These are phyloP conservation scores for Craspedostauros australis DNA, from an alignment of 108 stramenopile species.

Conservation along the genomic window DNA sequence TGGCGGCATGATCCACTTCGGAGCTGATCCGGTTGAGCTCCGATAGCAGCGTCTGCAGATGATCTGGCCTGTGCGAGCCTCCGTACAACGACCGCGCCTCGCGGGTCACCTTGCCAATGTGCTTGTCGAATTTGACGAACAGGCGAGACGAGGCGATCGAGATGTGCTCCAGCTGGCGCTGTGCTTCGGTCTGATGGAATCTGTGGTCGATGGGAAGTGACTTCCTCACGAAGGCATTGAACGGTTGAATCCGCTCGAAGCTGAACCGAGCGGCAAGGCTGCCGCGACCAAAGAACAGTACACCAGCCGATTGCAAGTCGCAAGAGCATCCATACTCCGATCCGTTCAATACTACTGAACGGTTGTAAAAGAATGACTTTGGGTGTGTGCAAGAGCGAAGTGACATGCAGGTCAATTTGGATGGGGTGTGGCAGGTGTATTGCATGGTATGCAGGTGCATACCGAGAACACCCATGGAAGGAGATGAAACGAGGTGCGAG, in stretches of 20 bases:
- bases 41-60: slow-evolving; percentile 76
- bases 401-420: too few relatives aligned
- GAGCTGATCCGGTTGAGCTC: slow-evolving; percentile 72
- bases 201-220: slow-evolving; percentile 74
- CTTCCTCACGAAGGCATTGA: slow-evolving; percentile 75
- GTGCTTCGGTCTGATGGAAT: slow-evolving; percentile 61
- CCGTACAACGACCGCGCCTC: slow-evolving; percentile 74
- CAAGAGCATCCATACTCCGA: slow-evolving; percentile 63
- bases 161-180: slow-evolving; percentile 69
- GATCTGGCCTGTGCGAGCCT: slow-evolving; percentile 63
- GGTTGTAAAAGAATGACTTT: slow-evolving; percentile 88
- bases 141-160: slow-evolving; percentile 66
- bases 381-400: too few relatives aligned
- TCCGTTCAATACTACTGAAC: slow-evolving; percentile 70
- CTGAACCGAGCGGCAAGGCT: slow-evolving; percentile 86
- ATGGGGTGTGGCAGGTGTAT: too few relatives aligned
- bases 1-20: slow-evolving; percentile 77
- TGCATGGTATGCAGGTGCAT: too few relatives aligned
- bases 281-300: slow-evolving; percentile 87
- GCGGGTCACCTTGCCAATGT: slow-evolving; percentile 81
- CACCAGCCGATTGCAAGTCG: slow-evolving; percentile 66
- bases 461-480: too few relatives aligned
- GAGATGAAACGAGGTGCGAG: too few relatives aligned
- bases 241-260: slow-evolving; percentile 76
- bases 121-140: slow-evolving; percentile 80